phyloP scores from a whole-genome alignment of 2,329 filamentous ascomycete genomes.

The Colletotrichum liaoningense region DNA sequence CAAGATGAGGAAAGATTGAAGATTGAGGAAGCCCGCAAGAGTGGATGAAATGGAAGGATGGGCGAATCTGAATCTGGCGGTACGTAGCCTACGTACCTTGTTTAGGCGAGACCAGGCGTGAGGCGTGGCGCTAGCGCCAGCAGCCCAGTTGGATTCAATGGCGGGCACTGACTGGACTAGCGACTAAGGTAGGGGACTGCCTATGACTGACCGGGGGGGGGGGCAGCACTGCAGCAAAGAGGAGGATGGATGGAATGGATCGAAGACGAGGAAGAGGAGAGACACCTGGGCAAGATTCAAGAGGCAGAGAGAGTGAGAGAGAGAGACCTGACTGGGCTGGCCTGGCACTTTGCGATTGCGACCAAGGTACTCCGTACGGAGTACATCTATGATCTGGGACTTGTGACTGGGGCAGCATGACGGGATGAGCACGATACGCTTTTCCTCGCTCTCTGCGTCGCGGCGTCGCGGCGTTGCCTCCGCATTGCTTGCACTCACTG shows the following conservation, averaged over 20 bases:
- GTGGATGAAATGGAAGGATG: constrained; percentile 36
- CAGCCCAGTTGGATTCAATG: constrained; percentile 25
- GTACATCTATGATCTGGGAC: neutral
- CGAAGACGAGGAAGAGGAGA: neutral
- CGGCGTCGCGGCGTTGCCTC: neutral
- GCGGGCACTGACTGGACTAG: constrained; percentile 14
- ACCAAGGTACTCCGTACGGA: no score
- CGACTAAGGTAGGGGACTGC: constrained; percentile 8
- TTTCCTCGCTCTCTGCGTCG: constrained; percentile 14
- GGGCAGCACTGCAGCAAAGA: neutral
- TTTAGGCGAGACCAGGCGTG: constrained; percentile 37
- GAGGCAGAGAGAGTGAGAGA: no score
- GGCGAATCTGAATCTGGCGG: constrained; percentile 36
- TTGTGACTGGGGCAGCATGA: constrained; percentile 17
- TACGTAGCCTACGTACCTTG: constrained; percentile 36
- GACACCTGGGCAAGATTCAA: neutral
- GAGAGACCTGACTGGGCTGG: no score
- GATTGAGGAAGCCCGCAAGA: constrained; percentile 35
- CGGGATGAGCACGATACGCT: constrained; percentile 24
- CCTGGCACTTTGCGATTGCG: no score
- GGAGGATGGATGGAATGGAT: neutral
- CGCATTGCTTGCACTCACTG: constrained; percentile 17
- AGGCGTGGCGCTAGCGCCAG: constrained; percentile 35
- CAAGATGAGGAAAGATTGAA: constrained; percentile 37
- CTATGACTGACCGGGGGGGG: neutral